phyloP scores from a whole-genome alignment of 106 monocot genomes.

The Apostasia ramifera region DNA sequence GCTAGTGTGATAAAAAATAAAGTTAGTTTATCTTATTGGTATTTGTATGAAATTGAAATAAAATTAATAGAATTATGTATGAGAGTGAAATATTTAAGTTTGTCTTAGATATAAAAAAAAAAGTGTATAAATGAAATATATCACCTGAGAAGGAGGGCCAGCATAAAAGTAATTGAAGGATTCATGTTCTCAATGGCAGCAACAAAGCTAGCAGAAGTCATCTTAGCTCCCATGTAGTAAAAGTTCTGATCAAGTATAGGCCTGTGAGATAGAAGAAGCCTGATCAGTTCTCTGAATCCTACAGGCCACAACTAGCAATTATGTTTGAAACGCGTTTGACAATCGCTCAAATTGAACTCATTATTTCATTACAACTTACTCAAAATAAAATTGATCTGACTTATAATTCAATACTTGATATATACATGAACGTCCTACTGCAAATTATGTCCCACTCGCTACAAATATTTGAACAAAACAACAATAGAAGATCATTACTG shows the following conservation, averaged over 20 bases:
- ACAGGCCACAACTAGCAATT: too few species aligned
- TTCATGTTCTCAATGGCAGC: constrained; percentile 62
- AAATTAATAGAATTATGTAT: too few species aligned
- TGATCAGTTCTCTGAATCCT: too few species aligned
- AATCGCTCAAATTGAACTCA: too few species aligned
- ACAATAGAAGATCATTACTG: constrained; percentile 28
- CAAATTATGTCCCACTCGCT: background rate
- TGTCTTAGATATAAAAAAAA: too few species aligned
- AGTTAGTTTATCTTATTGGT: background rate
- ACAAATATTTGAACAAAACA: background rate
- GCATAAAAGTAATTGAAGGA: constrained; percentile 66
- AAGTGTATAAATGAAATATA: background rate
- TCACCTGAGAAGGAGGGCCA: constrained; percentile 59
- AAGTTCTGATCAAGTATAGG: constrained; percentile 84
- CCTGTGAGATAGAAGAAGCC: constrained; percentile 13
- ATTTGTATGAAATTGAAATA: too few species aligned
- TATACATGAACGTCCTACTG: background rate
- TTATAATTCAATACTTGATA: background rate
- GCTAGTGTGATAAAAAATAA: too few species aligned
- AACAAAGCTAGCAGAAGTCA: constrained; percentile 60
- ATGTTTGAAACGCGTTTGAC: too few species aligned
- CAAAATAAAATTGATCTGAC: background rate
- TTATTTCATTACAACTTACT: background rate
- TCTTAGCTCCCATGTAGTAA: constrained; percentile 69
- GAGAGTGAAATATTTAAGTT: too few species aligned